Conservation (phyloP, 805 yeast species). For the Monosporozyma solicola region DNA sequence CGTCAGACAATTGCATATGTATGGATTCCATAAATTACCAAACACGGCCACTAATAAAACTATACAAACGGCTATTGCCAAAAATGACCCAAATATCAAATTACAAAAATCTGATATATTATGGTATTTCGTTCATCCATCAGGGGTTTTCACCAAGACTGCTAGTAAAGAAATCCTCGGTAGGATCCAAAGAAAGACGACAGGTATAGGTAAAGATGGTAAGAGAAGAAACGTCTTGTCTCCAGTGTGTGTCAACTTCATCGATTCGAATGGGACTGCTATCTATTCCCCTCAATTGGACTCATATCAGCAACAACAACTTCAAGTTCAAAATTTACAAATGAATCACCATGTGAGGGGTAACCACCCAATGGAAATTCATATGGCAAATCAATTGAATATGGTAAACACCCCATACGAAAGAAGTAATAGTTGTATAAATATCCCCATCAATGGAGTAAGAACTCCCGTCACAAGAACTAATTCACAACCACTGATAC, state of each 20-base stretch:
- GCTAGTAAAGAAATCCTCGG: constrained; percentile 16
- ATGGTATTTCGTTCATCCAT: constrained; percentile 29
- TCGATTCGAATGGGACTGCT: constrained; percentile 1
- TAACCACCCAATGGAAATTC: not conserved
- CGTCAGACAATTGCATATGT: constrained; percentile 92
- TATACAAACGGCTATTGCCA: not conserved
- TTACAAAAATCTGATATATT: constrained; percentile 9
- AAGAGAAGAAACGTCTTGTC: constrained; percentile 25
- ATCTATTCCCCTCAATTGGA: not conserved
- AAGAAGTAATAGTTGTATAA: constrained; percentile 1
- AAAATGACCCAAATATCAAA: not conserved
- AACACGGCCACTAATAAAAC: not conserved
- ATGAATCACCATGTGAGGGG: not conserved
- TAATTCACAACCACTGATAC: constrained; percentile 1
- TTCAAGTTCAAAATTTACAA: not conserved
- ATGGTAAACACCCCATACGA: not conserved
- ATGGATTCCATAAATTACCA: constrained; percentile 78
- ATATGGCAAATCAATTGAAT: not conserved
- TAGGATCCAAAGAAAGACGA: constrained; percentile 26
- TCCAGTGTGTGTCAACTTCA: constrained; percentile 22
- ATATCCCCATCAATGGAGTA: not conserved
- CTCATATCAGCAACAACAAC: not conserved
- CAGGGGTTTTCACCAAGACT: constrained; percentile 19
- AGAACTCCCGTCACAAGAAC: not conserved
- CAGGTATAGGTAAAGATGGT: constrained; percentile 26